Conservation (phyloP, 331 rosid species). For the Spiraea crenata region DNA sequence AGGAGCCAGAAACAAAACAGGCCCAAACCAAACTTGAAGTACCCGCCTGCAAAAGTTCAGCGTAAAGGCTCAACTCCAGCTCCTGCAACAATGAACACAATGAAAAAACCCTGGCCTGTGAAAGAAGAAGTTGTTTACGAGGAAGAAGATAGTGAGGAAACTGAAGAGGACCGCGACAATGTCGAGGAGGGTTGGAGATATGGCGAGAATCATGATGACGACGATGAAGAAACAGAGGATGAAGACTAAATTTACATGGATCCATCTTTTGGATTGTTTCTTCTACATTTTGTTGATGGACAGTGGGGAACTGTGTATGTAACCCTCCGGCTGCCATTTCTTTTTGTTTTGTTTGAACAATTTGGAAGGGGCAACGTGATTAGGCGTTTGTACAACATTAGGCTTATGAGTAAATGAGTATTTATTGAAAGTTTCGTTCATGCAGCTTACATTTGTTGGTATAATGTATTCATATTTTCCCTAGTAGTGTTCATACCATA, state of each 20-base stretch:
- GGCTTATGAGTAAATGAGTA: too few relatives aligned
- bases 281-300: background rate
- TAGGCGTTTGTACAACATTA: background rate
- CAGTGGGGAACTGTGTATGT: background rate
- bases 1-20: constrained; percentile 70
- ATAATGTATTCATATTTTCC: too few relatives aligned
- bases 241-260: constrained; percentile 49
- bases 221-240: constrained; percentile 83
- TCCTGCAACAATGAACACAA: constrained; percentile 37
- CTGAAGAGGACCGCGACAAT: constrained; percentile 93
- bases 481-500: too few relatives aligned
- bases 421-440: too few relatives aligned
- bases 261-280: background rate
- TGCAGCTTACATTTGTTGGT: too few relatives aligned
- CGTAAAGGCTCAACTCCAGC: constrained; percentile 60
- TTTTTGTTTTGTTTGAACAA: background rate
- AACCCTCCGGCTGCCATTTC: background rate
- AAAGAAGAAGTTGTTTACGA: constrained; percentile 64
- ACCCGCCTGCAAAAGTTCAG: constrained; percentile 61
- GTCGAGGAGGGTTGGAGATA: constrained; percentile 93
- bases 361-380: background rate
- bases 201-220: constrained; percentile 60
- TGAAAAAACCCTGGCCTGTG: constrained; percentile 73
- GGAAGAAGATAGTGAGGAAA: constrained; percentile 97
- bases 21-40: constrained; percentile 66